Evolutionary conservation across 1,284 basidiomycete species (phyloP), one percentile per base, ranked within the genome.

Genomic region (Leccinum ponderosum): DNA sequence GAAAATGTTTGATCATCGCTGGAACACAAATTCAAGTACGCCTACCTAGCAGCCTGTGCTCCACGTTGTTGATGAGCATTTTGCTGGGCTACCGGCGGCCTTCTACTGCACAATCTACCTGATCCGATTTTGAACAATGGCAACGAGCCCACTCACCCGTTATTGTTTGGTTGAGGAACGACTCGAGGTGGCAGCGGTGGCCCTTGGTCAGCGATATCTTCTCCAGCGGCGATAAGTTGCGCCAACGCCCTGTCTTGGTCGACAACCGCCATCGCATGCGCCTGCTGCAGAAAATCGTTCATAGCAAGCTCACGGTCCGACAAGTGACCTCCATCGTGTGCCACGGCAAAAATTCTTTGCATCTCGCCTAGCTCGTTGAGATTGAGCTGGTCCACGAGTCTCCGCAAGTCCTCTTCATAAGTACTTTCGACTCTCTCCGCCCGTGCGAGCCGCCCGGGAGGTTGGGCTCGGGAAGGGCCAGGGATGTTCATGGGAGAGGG

Each of bases 281-380:
- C 70, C 35, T 75, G 71, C 27, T 70, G 65, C 11, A 73, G 29
- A 8, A 75, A 63, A 42, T 74, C 58, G 20, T 60, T 64, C 59
- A 73, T 65, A 6, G 72, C 73, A 2, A 71, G 2, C 9, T 73
- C 73, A 9, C 64, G 63, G 44, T 73, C 72, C 2, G 67, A 65
- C 44, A 71, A 47, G 1, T 15, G 44, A 6, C 47, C n/a, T 4
- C 67, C 69, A n/a, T n/a, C 27, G 37, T 15, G 50, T 4, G 42
- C 3, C 53, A 62, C 47, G 7, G 59, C 15, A 47, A 64, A 70
- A 22, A 55, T 59, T 3, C 58, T 55, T 31, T 64, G 60, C 1
- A 73, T 55, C n/a, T 69, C 62, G n/a, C 70, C 57, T 4, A 73
- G 54, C 8, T 70, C 73, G 20, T 63, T 44, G 17, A 60, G 31